Conservation (phyloP, 208 protist genomes). For the Tritrichomonas musculus region DNA sequence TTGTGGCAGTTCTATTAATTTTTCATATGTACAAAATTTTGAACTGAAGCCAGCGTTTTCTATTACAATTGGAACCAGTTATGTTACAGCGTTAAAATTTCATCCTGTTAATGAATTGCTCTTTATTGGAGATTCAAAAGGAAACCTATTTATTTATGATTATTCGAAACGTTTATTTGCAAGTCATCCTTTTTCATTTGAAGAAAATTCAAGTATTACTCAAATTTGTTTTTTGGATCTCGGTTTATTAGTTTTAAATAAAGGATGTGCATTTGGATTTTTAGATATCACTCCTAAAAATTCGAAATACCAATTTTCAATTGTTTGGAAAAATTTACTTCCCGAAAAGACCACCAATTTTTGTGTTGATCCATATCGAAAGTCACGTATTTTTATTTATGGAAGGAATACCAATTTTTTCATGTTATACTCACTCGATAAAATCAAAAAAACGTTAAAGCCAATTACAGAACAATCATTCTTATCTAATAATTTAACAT, state of each 20-base stretch:
- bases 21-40: neutral
- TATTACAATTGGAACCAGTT: neutral
- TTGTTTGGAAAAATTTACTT: neutral
- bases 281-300: too few species aligned
- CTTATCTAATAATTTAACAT: neutral
- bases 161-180: neutral
- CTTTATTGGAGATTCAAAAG: neutral
- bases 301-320: neutral
- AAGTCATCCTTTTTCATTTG: too few species aligned
- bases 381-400: neutral
- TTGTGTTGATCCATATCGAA: neutral
- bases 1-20: neutral
- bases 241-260: neutral
- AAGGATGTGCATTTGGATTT: too few species aligned
- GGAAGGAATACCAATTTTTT: neutral
- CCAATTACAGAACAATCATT: neutral
- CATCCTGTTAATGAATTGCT: neutral
- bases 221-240: neutral
- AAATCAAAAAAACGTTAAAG: neutral
- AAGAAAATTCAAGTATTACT: too few species aligned
- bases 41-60: neutral
- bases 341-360: neutral
- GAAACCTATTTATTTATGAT: neutral
- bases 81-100: neutral
- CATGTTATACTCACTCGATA: neutral